A percentile compares a stretch with the other conserved stretches of the same genome.
phyloP scores from a whole-genome alignment of 75 land plant genomes.

The Cunninghamia lanceolata region DNA sequence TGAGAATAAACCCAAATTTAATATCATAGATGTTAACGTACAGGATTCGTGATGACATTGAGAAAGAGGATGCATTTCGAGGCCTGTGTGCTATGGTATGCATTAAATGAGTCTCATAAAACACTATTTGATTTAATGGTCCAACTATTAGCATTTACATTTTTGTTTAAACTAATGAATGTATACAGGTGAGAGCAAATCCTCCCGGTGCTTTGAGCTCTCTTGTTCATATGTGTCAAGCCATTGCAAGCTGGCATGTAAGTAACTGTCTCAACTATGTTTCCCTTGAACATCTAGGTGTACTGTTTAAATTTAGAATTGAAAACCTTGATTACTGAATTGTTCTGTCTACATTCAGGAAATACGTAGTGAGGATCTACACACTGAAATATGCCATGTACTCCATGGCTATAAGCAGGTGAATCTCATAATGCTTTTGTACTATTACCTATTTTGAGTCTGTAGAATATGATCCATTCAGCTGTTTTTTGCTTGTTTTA shows the following conservation, averaged over 20 bases:
- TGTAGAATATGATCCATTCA: background rate
- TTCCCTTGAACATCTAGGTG: background rate
- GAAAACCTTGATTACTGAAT: background rate
- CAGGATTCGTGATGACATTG: constrained; percentile 97
- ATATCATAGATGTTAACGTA: constrained; percentile 5
- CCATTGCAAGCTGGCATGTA: constrained; percentile 95
- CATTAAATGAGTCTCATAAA: background rate
- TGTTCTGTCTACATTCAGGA: constrained; percentile 41
- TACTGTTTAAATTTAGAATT: background rate
- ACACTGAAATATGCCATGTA: constrained; percentile 82
- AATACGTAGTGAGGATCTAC: constrained; percentile 83
- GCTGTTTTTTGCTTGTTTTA: background rate
- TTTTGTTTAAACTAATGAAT: background rate
- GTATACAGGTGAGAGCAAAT: constrained; percentile 67
- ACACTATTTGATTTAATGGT: background rate
- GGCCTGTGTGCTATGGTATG: constrained; percentile 96
- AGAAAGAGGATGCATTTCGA: constrained; percentile 95
- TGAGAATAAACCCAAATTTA: background rate
- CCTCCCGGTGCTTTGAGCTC: constrained; percentile 78
- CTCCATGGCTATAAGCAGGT: constrained; percentile 96
- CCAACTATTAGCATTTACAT: background rate
- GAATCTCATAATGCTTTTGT: background rate
- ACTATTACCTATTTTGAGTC: background rate
- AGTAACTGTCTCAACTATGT: constrained; percentile 13
- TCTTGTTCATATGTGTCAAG: constrained; percentile 72